Conservation (phyloP, 1,284 basidiomycete genomes). For the Puccinia coronata region DNA sequence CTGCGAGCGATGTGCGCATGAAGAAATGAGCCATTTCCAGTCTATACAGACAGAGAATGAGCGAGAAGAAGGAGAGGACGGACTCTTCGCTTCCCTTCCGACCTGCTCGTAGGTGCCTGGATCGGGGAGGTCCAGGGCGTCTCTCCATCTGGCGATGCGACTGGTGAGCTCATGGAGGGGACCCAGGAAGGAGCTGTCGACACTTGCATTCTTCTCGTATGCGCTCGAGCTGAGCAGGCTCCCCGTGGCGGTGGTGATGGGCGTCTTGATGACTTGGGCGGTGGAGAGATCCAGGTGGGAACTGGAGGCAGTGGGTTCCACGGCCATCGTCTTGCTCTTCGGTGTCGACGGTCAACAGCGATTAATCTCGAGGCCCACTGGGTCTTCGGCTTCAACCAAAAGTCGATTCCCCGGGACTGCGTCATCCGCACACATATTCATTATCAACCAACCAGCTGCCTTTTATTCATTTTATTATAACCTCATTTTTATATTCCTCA, state of each 20-base stretch:
- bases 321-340: neutral
- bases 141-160: slow-evolving; percentile 41
- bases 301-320: slow-evolving; percentile 11
- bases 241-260: slow-evolving; percentile 18
- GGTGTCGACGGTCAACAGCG: slow-evolving; percentile 1
- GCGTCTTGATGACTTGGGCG: neutral
- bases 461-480: neutral
- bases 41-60: neutral
- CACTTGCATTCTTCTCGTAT: neutral
- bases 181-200: neutral
- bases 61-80: neutral
- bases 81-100: slow-evolving; percentile 46
- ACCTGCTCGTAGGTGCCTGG: slow-evolving; percentile 50
- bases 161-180: slow-evolving; percentile 7
- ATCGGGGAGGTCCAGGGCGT: slow-evolving; percentile 41
- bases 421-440: neutral
- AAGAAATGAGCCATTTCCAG: neutral
- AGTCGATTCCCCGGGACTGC: neutral
- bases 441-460: too few relatives aligned
- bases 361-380: neutral
- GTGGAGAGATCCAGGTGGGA: slow-evolving; percentile 27
- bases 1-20: slow-evolving; percentile 60
- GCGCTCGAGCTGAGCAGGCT: slow-evolving; percentile 19
- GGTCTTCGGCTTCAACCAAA: too few relatives aligned
- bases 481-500: too few relatives aligned